Percentiles rank a stretch among this genome's conserved stretches.
phyloP scores from a whole-genome alignment of 192 early-diverging fungal species.

The Backusella westeae region DNA sequence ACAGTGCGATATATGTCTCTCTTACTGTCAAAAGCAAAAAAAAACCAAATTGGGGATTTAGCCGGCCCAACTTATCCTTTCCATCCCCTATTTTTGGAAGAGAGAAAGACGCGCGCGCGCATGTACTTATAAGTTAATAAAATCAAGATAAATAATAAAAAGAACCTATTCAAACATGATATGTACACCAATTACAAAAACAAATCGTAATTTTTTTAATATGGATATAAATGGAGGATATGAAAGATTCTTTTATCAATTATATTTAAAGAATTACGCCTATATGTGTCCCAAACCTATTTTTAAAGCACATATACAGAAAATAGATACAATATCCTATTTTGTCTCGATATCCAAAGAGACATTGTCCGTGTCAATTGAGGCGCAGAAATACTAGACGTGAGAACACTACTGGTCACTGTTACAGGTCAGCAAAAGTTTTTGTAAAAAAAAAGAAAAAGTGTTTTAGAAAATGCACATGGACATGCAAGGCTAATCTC shows the following conservation, averaged over 20 bases:
- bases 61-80: not conserved
- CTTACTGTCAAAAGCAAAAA: not conserved
- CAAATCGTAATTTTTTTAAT: not conserved
- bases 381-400: not conserved
- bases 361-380: not conserved
- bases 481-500: not conserved
- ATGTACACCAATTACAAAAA: not conserved
- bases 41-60: not conserved
- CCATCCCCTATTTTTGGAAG: not conserved
- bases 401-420: not conserved
- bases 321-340: conserved; percentile 9
- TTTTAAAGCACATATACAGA: conserved; percentile 1
- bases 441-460: not conserved
- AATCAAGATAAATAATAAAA: not conserved
- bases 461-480: conserved; percentile 3
- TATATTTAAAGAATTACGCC: not conserved
- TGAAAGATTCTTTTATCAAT: not conserved
- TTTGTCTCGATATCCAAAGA: not conserved
- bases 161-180: not conserved
- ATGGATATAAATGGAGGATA: not conserved
- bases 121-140: not conserved
- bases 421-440: not conserved
- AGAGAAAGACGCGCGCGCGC: not conserved
- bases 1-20: not conserved
- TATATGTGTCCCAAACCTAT: not conserved